Base-by-base conservation (phyloP, 2,329 filamentous ascomycete species). In the Rasamsonia emersonii region DNA sequence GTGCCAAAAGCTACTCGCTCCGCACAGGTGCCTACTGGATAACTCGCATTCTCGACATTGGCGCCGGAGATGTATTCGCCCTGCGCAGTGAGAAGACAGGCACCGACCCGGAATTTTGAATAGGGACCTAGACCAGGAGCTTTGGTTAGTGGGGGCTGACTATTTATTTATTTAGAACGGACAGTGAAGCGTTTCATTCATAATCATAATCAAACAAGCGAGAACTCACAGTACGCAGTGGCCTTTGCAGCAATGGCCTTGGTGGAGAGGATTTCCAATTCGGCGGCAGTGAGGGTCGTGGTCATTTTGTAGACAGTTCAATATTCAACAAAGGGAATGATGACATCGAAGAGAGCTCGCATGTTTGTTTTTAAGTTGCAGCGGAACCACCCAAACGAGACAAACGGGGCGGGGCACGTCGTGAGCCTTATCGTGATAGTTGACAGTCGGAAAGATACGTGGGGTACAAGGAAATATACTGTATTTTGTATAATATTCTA, bases 11-110 rank as follows among this genome's bases (percentile, higher is more conserved):
- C 86, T n/a, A 89, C 84, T 37, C 89, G 71, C 70, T 98, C 91
- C 9, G 91, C 91, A 59, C 91, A 96, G 3, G 84, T 93, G n/a
- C 86, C 86, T 4, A 95, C 88, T 0, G 91, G 89, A 55, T 93
- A 96, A 17, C 82, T 69, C 1, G 86, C 88, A 55, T 96, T 95
- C 64, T 98, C 91, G 40, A 96, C 77, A 54, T 94, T 94, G 41
- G 84, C 86, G 33, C 91, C 91, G 27, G 72, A 66, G 36, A 86
- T 69, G 45, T 70, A 75, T 36, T 62, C 57, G 3, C 70, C 73
- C 18, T 68, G 60, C 8, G 58, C 40, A 5, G 75, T 70, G 40
- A 96, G 76, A 39, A 96, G 62, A 19, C 82, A 79, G 30, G 83
- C 80, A 41, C 91, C 91, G 40, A 98, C 91, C 42, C 79, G 83